These are phyloP conservation scores for Ilex paraguariensis DNA, from an alignment of 305 asterid species.

Conservation along the genomic window DNA sequence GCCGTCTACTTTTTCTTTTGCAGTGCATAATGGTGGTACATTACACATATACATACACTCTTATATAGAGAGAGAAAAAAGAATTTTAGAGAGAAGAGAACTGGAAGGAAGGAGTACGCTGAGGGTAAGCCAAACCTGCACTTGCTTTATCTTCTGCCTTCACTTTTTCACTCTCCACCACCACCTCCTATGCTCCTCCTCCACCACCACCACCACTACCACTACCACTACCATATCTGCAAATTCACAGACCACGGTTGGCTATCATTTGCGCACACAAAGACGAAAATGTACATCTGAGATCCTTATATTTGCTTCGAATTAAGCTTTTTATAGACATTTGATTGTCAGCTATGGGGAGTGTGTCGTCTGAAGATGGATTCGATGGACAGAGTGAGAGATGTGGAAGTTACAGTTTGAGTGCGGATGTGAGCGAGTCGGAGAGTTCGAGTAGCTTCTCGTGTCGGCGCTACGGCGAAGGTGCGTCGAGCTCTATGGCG, in stretches of 20 bases:
- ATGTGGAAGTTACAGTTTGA: conserved; percentile 83
- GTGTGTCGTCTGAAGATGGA: conserved; percentile 76
- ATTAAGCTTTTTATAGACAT: not conserved
- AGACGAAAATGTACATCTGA: conserved; percentile 26
- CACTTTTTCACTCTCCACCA: conserved; percentile 32
- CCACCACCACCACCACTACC: conserved; percentile 14
- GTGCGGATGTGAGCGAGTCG: conserved; percentile 97
- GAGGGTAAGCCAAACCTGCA: conserved; percentile 14
- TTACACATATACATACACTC: not conserved
- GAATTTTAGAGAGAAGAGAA: not conserved
- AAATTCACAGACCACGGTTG: not conserved
- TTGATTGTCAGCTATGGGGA: conserved; percentile 37
- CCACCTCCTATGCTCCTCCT: not conserved
- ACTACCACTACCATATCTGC: conserved; percentile 21
- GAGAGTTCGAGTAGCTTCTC: conserved; percentile 50
- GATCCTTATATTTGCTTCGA: conserved; percentile 27
- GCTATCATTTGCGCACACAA: not conserved
- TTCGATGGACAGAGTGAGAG: conserved; percentile 56
- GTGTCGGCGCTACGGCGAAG: conserved; percentile 31
- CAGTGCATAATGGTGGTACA: too few relatives aligned
- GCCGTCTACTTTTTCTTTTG: conserved; percentile 25
- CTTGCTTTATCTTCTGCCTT: conserved; percentile 40
- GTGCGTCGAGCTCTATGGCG: conserved; percentile 60
- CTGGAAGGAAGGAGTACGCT: not conserved
- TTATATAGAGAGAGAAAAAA: conserved; percentile 23